Conservation (phyloP, 768 basidiomycete genomes). For the Hypsizygus marmoreus region DNA sequence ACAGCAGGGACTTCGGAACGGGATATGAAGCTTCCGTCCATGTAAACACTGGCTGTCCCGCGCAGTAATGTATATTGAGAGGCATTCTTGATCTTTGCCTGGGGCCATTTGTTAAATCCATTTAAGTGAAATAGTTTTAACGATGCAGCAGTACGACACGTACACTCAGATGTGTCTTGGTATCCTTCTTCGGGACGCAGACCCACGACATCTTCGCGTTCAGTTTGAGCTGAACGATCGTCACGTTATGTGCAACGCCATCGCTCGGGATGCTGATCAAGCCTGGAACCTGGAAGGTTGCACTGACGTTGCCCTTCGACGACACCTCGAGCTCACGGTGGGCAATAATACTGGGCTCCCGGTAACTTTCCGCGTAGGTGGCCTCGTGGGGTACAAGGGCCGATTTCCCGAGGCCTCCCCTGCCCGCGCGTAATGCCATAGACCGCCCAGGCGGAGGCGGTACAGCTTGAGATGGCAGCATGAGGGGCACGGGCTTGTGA, state of each 20-base stretch:
- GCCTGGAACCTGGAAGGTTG: conserved; percentile 29
- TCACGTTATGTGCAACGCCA: conserved; percentile 26
- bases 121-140: neutral
- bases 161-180: conserved; percentile 26
- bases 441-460: neutral
- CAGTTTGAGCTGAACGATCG: conserved; percentile 25
- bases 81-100: conserved; percentile 31
- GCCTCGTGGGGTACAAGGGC: no score
- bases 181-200: conserved; percentile 27
- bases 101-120: neutral
- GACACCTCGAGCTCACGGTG: neutral
- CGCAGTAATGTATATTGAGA: conserved; percentile 27
- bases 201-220: conserved; percentile 29
- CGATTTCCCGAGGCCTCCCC: no score
- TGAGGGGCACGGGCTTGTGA: conserved; percentile 3
- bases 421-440: no score
- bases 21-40: conserved; percentile 32
- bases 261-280: conserved; percentile 27
- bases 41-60: conserved; percentile 27
- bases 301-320: conserved; percentile 26
- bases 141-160: neutral
- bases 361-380: no score
- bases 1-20: conserved; percentile 23
- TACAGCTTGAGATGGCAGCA: neutral
- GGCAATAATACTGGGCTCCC: neutral